Base-by-base conservation (phyloP, 1,284 basidiomycete genomes). In the Schizopora paradoxa region DNA sequence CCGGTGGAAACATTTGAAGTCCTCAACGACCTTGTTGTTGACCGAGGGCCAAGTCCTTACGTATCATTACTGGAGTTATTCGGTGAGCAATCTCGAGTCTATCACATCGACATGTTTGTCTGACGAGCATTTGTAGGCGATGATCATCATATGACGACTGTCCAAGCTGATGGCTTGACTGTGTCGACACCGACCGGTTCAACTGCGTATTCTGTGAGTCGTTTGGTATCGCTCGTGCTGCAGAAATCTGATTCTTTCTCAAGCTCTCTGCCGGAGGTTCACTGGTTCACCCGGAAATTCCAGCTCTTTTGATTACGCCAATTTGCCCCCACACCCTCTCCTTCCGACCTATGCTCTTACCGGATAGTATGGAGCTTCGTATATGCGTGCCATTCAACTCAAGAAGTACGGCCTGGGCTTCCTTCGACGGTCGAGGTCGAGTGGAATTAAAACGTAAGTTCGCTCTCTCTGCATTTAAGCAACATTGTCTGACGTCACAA, bases 381-480 rank as follows among this genome's bases (percentile, higher is more conserved):
- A 92, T 99, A 32, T 97, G 94, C 56, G 96, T 99, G 13, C 96
- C 96, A 0, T 99, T 93, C 72, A 97, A 98, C 65, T 98, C 95
- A 19, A 74, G 96, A 32, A 94, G 91, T 60, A 99, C 95, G 0
- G 96, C 96, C 3, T 99, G 96, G 96, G 96, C 92, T 7, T 94
- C 91, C 29, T 99, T 99, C 60, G 96, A 99, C 60, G 96, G 96
- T 11, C 81, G 96, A 41, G 96, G 96, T 1, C 80, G 96, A 21
- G 89, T 99, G 11, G 96, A 99, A 67, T 70, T 97, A 14, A 89
- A 88, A 66, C 93, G 92, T 92, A 59, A 61, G 88, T 74, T 4
- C 18, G 10, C 19, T 21, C 25, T n/a, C n/a, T 18, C 14, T 22
- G 51, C 48, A 10, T 26, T 14, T 14, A 40, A 31, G 26, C 19